These are phyloP conservation scores for Lepiota venenata DNA, from an alignment of 768 basidiomycete genomes.

Conservation along the genomic window DNA sequence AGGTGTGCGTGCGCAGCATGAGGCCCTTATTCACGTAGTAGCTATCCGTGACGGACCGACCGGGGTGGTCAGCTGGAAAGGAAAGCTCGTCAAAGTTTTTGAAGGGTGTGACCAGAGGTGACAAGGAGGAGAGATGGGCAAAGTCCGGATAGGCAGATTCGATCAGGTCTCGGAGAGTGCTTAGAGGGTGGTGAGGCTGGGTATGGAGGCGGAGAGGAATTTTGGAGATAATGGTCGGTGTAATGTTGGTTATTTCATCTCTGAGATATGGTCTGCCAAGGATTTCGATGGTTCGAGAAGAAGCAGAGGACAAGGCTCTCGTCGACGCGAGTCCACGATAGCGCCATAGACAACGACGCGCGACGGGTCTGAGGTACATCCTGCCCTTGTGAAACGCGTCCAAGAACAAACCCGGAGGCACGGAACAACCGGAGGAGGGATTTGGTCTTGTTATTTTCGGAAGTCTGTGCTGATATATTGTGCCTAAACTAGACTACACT, in stretches of 20 bases:
- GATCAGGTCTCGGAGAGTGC: constrained; percentile 79
- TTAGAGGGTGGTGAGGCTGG: constrained; percentile 77
- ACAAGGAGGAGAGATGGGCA: constrained; percentile 69
- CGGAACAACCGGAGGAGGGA: neutral
- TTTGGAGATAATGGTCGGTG: constrained; percentile 82
- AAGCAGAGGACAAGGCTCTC: constrained; percentile 4
- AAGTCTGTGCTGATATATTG: constrained; percentile 5
- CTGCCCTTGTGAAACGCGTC: neutral
- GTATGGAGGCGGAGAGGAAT: constrained; percentile 73
- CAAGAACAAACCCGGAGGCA: neutral
- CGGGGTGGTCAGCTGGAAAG: constrained; percentile 92
- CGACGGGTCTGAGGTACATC: neutral
- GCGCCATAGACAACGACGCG: neutral
- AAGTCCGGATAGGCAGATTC: constrained; percentile 82
- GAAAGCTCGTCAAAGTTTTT: constrained; percentile 98
- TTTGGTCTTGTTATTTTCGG: constrained; percentile 8
- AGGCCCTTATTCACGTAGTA: constrained; percentile 91
- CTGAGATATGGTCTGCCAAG: constrained; percentile 64
- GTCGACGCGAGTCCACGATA: neutral
- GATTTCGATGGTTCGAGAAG: constrained; percentile 36
- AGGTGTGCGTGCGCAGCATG: constrained; percentile 97
- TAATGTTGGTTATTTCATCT: constrained; percentile 84
- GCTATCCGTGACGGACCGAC: constrained; percentile 84
- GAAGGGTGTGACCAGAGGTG: constrained; percentile 85
- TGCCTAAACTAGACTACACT: constrained; percentile 31